Evolutionary conservation across 768 basidiomycete genomes (phyloP), one percentile per base, ranked within the genome.

Genomic region (Cytidiella melzeri): DNA sequence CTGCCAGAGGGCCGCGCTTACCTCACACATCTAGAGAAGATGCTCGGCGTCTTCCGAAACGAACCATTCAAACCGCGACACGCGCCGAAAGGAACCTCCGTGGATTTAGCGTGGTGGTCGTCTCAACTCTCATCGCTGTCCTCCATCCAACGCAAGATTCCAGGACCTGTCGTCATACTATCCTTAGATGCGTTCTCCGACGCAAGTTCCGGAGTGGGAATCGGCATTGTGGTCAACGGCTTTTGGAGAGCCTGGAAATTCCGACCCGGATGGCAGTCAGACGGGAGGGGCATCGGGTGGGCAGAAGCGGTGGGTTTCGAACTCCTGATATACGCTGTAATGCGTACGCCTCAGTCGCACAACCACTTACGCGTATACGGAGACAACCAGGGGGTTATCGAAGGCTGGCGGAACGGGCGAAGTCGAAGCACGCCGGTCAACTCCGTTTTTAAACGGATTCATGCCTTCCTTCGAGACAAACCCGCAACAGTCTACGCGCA

Each of bases 271-370:
- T 62, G 61, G 59, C 18, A 55, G 11, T 9, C 36, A 2, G 61
- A 41, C 0, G 37, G 11, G 38, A 43, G 61, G 1, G 70, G 75
- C 47, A 79, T 77, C 47, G 58, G 58, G 0, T 79, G 75, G 74
- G 74, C 73, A 0, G 73, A 79, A 53, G 69, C 68, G 0, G 52
- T 75, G 7, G 69, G 69, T 0, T 70, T 79, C 45, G 62, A 73
- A 19, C 55, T 76, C 19, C 69, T 75, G 24, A 49, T 68, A 19
- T 38, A 7, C 0, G 40, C 59, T 21, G 3, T 61, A 28, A 46
- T 56, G 15, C 4, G 5, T 4, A 5, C 28, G 2, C 1, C 4
- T 5, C 5, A 4, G 12, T 41, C 60, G 67, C 42, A 63, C 67
- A 15, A 9, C 65, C 0, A 68, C 65, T 57, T 45, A n/a, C 67